Evolutionary conservation across 2,329 filamentous ascomycete species (phyloP).

Genomic region (Ascochyta viciae-villosae): DNA sequence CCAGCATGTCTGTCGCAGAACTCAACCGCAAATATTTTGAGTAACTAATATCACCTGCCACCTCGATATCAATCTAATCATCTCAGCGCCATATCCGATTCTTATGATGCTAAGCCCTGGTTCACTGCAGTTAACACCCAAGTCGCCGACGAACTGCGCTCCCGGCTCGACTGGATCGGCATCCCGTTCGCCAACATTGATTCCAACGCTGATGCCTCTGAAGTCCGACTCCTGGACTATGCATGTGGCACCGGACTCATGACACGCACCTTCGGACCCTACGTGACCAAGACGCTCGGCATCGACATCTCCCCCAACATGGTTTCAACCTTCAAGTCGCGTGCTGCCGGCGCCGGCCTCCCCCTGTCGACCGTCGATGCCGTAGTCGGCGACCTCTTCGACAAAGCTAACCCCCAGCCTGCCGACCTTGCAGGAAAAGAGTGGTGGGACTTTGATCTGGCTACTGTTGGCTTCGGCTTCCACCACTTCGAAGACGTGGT

Average conservation of each 20-base stretch:
- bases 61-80: constrained; percentile 3
- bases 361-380: constrained; percentile 29
- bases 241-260: constrained; percentile 76
- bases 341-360: constrained; percentile 50
- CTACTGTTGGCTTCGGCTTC: constrained; percentile 53
- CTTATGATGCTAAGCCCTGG: constrained; percentile 62
- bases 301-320: constrained; percentile 76
- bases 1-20: constrained; percentile 41
- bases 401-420: constrained; percentile 31
- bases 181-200: constrained; percentile 58
- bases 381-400: constrained; percentile 47
- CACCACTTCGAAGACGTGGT: constrained; percentile 65
- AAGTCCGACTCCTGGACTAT: constrained; percentile 71
- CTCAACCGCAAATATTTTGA: constrained; percentile 48
- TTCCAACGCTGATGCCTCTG: constrained; percentile 41
- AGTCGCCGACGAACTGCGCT: constrained; percentile 63
- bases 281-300: constrained; percentile 68
- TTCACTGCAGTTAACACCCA: constrained; percentile 62
- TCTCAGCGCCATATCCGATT: constrained; percentile 59
- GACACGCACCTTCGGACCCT: constrained; percentile 66
- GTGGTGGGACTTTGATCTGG: constrained; percentile 53
- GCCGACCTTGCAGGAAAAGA: constrained; percentile 33
- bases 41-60: constrained; percentile 19
- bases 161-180: constrained; percentile 67
- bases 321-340: constrained; percentile 70